A percentile compares a stretch with the other conserved stretches of the same genome.
phyloP scores from a whole-genome alignment of 345 rosid genomes.

The Punica granatum region DNA sequence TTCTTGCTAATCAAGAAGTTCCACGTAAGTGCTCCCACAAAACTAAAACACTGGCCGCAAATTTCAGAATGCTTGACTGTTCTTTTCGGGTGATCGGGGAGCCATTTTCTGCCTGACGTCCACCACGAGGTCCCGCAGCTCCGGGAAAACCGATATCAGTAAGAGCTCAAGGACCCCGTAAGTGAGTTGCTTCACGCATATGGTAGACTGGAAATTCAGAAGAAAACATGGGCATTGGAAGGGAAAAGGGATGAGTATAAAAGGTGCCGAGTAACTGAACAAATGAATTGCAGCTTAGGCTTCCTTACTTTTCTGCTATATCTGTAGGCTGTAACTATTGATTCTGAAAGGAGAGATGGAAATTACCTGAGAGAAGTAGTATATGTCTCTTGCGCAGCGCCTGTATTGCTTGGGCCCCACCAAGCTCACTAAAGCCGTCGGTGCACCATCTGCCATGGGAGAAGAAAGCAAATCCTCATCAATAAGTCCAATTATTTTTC shows the following conservation, averaged over 20 bases:
- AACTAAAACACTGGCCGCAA: neutral
- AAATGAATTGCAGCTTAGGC: neutral
- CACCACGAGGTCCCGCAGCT: slow-evolving; percentile 60
- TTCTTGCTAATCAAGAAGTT: neutral
- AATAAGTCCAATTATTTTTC: neutral
- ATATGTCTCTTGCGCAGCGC: slow-evolving; percentile 89
- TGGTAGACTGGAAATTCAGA: slow-evolving; percentile 53
- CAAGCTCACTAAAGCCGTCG: slow-evolving; percentile 80
- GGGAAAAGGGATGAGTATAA: neutral
- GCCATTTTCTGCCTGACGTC: slow-evolving; percentile 49
- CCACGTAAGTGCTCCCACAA: neutral
- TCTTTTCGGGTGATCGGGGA: neutral
- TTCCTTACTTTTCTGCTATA: neutral
- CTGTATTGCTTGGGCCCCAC: slow-evolving; percentile 86
- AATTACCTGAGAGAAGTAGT: slow-evolving; percentile 85
- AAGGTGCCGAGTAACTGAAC: neutral
- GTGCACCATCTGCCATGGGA: slow-evolving; percentile 73
- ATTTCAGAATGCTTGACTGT: neutral
- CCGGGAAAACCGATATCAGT: slow-evolving; percentile 76
- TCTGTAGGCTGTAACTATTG: neutral
- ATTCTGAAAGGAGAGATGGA: neutral
- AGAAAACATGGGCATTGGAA: neutral
- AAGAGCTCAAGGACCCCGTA: slow-evolving; percentile 63
- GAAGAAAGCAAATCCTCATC: neutral
- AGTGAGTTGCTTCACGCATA: slow-evolving; percentile 89